Conservation (phyloP, 768 basidiomycete genomes). For the Ephemerocybe angulata region DNA sequence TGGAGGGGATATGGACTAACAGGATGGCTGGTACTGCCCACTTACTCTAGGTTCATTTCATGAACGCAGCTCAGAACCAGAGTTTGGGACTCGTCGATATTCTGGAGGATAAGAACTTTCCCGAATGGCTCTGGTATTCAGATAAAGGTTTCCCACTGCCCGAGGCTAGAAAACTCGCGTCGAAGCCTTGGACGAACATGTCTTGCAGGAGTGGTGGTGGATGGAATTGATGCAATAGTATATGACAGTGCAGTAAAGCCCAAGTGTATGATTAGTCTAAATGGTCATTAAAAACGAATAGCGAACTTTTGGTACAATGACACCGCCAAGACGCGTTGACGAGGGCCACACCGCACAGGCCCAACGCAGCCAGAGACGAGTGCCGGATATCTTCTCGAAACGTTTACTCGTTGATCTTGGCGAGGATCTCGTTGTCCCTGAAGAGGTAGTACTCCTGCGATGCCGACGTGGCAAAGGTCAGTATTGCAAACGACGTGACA, state of each 20-base stretch:
- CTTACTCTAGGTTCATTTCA: too few species aligned
- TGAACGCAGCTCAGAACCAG: too few species aligned
- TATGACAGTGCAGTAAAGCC: neutral
- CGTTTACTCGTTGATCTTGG: slow-evolving; percentile 87
- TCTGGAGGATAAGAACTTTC: too few species aligned
- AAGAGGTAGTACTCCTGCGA: slow-evolving; percentile 89
- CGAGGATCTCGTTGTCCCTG: slow-evolving; percentile 92
- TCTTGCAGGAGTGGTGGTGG: slow-evolving; percentile 3
- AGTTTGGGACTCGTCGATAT: too few species aligned
- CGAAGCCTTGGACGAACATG: neutral
- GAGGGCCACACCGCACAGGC: neutral
- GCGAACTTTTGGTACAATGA: slow-evolving; percentile 11
- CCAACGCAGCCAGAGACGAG: neutral
- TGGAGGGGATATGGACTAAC: too few species aligned
- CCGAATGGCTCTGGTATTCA: too few species aligned
- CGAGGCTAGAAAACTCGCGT: too few species aligned
- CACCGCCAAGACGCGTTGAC: neutral
- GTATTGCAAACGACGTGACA: neutral
- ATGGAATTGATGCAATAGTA: neutral
- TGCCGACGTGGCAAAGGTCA: slow-evolving; percentile 11
- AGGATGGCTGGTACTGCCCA: too few species aligned
- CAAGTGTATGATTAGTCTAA: slow-evolving; percentile 3
- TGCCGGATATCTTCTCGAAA: neutral
- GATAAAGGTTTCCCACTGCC: too few species aligned
- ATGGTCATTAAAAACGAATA: slow-evolving; percentile 6